Evolutionary conservation across 352 stramenopile species (phyloP).

Genomic region (Globisporangium camurandrum): DNA sequence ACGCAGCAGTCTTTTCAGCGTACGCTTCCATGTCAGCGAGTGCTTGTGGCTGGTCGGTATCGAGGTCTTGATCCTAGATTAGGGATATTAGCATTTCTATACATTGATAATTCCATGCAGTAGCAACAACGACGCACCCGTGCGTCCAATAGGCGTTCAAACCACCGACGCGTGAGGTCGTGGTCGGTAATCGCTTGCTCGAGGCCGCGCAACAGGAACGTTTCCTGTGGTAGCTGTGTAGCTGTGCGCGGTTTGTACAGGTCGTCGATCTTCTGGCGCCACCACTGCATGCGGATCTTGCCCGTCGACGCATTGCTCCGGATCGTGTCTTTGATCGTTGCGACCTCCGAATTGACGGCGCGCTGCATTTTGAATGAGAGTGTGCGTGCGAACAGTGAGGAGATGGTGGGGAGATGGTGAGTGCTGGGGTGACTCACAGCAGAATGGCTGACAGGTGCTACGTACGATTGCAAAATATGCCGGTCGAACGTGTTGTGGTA

Average conservation of each 20-base stretch:
- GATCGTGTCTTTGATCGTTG: conserved; percentile 84
- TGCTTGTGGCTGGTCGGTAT: conserved; percentile 61
- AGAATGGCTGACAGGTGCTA: not conserved
- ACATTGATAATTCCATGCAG: no score
- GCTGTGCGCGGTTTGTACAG: conserved; percentile 33
- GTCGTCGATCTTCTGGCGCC: conserved; percentile 76
- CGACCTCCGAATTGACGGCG: conserved; percentile 87
- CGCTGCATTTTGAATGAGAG: no score
- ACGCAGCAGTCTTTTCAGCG: conserved; percentile 85
- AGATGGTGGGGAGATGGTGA: not conserved
- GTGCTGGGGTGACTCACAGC: not conserved
- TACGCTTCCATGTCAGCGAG: conserved; percentile 81
- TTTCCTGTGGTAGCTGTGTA: conserved; percentile 41
- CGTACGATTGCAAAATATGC: conserved; percentile 80
- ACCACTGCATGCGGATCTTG: conserved; percentile 92
- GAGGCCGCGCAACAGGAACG: conserved; percentile 65
- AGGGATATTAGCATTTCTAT: no score
- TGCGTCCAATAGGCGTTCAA: conserved; percentile 87
- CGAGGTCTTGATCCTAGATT: conserved; percentile 77
- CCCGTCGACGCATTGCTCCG: conserved; percentile 79
- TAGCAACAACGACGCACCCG: conserved; percentile 35
- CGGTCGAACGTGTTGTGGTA: conserved; percentile 48
- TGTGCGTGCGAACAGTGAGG: no score
- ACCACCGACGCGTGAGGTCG: conserved; percentile 84
- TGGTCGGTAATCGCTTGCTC: conserved; percentile 56